These are phyloP conservation scores for Tolypocladium paradoxum DNA, from an alignment of 2,329 filamentous ascomycete genomes.

Conservation along the genomic window DNA sequence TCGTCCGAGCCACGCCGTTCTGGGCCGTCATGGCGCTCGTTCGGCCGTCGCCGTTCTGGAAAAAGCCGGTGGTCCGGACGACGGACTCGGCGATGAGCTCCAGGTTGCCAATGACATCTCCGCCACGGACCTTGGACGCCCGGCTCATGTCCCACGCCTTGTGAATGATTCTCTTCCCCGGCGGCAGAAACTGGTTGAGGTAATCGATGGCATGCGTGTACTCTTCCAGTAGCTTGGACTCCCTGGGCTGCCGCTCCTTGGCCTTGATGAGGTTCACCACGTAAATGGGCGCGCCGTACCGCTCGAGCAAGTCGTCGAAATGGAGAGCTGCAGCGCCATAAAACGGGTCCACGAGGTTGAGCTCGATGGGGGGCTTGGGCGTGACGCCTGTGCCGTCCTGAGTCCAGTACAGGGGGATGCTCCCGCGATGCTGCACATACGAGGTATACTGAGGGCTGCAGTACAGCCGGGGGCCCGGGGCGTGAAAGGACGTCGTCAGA, in stretches of 20 bases:
- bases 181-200: constrained; percentile 85
- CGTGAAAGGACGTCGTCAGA: constrained; percentile 89
- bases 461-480: constrained; percentile 74
- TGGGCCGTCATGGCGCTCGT: constrained; percentile 59
- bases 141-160: constrained; percentile 98
- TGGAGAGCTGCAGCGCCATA: constrained; percentile 87
- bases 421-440: constrained; percentile 92
- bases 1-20: constrained; percentile 87
- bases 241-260: constrained; percentile 76
- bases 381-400: constrained; percentile 93
- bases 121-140: constrained; percentile 80
- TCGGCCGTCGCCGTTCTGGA: constrained; percentile 75
- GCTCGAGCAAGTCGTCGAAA: constrained; percentile 87
- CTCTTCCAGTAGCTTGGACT: constrained; percentile 81
- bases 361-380: constrained; percentile 89
- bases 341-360: constrained; percentile 94
- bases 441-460: constrained; percentile 89
- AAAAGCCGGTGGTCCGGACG: constrained; percentile 78
- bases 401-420: constrained; percentile 94
- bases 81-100: constrained; percentile 86
- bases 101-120: constrained; percentile 87
- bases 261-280: constrained; percentile 86
- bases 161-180: constrained; percentile 77
- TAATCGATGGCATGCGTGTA: constrained; percentile 83
- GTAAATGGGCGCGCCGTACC: constrained; percentile 88